These are phyloP conservation scores for Aspergillus affinis DNA, from an alignment of 495 filamentous ascomycete species.

Conservation along the genomic window DNA sequence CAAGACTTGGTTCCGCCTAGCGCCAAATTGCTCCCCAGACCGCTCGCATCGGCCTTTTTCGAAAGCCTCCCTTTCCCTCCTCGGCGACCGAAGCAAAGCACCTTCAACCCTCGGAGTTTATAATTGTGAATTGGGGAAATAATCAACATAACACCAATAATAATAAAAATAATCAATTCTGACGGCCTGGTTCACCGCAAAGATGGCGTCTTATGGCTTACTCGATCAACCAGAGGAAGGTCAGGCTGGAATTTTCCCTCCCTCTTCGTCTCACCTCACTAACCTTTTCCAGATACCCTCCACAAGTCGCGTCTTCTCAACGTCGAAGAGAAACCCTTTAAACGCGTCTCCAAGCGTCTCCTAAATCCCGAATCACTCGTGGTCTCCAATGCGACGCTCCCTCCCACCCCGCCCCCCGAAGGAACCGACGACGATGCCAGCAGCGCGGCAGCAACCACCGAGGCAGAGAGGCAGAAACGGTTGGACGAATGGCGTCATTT, in stretches of 20 bases:
- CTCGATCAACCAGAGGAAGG: conserved; percentile 55
- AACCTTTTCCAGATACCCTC: conserved; percentile 62
- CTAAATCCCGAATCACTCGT: conserved; percentile 62
- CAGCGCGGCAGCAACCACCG: conserved; percentile 19
- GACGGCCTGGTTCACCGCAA: conserved; percentile 1
- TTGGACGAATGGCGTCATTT: conserved; percentile 58
- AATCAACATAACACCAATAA: background rate
- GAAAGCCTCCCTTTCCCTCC: conserved; percentile 9
- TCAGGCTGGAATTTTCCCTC: conserved; percentile 18
- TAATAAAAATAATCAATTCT: background rate
- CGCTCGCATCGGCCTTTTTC: conserved; percentile 21
- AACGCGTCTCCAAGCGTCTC: conserved; percentile 81
- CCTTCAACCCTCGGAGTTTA: background rate
- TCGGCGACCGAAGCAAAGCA: conserved; percentile 16
- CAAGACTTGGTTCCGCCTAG: conserved; percentile 17
- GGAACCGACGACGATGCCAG: conserved; percentile 43
- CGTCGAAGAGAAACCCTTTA: conserved; percentile 92
- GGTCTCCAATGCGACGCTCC: conserved; percentile 52
- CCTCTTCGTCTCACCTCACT: conserved; percentile 17
- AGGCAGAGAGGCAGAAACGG: conserved; percentile 46
- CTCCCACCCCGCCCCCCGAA: conserved; percentile 72
- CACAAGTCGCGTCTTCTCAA: conserved; percentile 88
- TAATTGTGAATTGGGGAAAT: background rate
- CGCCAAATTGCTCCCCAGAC: conserved; percentile 20
- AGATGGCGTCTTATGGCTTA: conserved; percentile 49